Conservation (phyloP, 345 rosid species). For the Physaria fendleri region DNA sequence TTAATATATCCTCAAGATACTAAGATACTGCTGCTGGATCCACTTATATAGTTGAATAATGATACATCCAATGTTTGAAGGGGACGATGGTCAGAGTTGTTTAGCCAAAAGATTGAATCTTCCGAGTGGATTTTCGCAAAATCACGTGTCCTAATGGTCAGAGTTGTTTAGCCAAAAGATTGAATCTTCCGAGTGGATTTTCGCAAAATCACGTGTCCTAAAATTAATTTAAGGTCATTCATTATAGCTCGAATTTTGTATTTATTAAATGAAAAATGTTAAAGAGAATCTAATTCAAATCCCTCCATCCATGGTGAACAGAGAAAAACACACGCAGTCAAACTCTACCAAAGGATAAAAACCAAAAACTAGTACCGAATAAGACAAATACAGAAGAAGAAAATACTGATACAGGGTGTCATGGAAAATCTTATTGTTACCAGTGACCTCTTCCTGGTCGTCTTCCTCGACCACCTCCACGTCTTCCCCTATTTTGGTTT, state of each 20-base stretch:
- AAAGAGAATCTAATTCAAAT: background rate
- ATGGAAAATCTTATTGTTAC: conserved; percentile 22
- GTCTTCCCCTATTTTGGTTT: conserved; percentile 51
- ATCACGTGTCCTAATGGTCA: background rate
- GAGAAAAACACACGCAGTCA: background rate
- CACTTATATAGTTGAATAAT: background rate
- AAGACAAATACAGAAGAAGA: background rate
- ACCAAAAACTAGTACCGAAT: conserved; percentile 15
- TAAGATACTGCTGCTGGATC: conserved; percentile 20
- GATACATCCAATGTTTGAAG: background rate
- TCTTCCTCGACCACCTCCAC: conserved; percentile 58
- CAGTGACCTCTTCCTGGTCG: conserved; percentile 62
- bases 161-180: background rate
- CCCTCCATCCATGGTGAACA: background rate
- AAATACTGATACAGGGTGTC: background rate
- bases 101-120: background rate
- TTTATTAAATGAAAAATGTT: background rate
- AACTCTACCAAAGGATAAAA: conserved; percentile 23
- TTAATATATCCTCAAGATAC: background rate
- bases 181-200: background rate
- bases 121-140: background rate
- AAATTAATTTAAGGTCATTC: background rate
- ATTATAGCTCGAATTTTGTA: background rate
- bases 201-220: background rate
- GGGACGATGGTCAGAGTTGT: background rate